These are phyloP conservation scores for Gliomastix tumulicola DNA, from an alignment of 2,329 filamentous ascomycete genomes.

Conservation along the genomic window DNA sequence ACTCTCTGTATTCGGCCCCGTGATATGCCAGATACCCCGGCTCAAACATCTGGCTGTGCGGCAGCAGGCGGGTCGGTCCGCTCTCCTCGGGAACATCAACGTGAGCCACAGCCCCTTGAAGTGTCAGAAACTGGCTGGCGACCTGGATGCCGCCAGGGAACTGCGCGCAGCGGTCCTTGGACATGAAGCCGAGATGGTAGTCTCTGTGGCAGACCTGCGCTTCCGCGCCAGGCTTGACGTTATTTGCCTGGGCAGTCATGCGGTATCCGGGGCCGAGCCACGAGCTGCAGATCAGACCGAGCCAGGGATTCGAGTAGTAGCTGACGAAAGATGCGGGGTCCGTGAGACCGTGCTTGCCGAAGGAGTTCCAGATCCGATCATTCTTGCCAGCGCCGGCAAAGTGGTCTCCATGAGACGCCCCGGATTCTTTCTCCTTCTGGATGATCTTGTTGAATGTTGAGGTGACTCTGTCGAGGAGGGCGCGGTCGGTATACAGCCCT, in stretches of 20 bases:
- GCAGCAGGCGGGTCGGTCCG: slow-evolving; percentile 54
- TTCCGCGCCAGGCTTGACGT: slow-evolving; percentile 50
- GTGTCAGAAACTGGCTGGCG: slow-evolving; percentile 48
- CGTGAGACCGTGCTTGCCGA: slow-evolving; percentile 50
- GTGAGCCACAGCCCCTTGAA: slow-evolving; percentile 59
- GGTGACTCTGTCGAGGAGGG: slow-evolving; percentile 38
- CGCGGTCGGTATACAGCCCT: slow-evolving; percentile 36
- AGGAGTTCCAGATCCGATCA: slow-evolving; percentile 59
- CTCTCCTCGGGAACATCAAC: slow-evolving; percentile 50
- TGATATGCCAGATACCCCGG: slow-evolving; percentile 54
- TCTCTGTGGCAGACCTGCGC: slow-evolving; percentile 54
- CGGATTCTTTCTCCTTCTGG: slow-evolving; percentile 25
- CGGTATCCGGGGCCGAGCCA: slow-evolving; percentile 56
- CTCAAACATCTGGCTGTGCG: slow-evolving; percentile 51
- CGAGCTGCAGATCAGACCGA: slow-evolving; percentile 40
- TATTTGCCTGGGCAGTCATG: slow-evolving; percentile 55
- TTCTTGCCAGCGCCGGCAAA: slow-evolving; percentile 51
- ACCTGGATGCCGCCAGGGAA: slow-evolving; percentile 47
- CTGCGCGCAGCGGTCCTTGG: slow-evolving; percentile 30
- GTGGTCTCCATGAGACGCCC: slow-evolving; percentile 45
- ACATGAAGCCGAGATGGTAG: slow-evolving; percentile 59
- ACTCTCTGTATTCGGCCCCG: slow-evolving; percentile 40
- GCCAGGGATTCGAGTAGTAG: slow-evolving; percentile 56
- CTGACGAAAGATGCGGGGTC: slow-evolving; percentile 44
- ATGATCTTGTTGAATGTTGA: slow-evolving; percentile 41